Base-by-base conservation (phyloP, 2,329 filamentous ascomycete genomes). In the Cladosporium sp. region DNA sequence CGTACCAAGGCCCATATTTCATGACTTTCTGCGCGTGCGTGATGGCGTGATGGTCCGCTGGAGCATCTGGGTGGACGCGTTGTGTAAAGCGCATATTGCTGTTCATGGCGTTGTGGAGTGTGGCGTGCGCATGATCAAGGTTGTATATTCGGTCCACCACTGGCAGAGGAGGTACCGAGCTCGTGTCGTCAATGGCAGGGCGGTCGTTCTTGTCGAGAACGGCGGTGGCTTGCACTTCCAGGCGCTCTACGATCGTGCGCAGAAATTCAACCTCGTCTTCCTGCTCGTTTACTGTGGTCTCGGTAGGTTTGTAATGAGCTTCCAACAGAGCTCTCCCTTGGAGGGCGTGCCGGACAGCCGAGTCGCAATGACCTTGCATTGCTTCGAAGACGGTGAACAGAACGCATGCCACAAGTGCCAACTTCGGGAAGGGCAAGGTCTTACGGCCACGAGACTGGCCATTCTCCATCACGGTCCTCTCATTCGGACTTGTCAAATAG, bases 311-410 rank as follows among this genome's bases (percentile, higher is more conserved):
- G 33, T 63, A 46, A 3, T 63, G 61, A 8, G 72, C 69, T 62
- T 76, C 71, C 18, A 76, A 65, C 2, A 76, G 66, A 10, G 70
- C 68, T 52, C 71, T 62, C 7, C 74, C 74, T 61, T 76, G 74
- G 3, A 75, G 65, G 4, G 74, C 74, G 52, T 76, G 73, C 29
- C 72, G 72, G n/a, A 76, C 73, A 11, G 74, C 74, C 44, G 72
- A 74, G 63, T 76, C 74, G 65, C 72, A 74, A n/a, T 72, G 70
- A 21, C 74, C 74, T 67, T 76, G 74, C 72, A 76, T 72, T 10
- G 74, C 70, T 65, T 76, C 74, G 57, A 76, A 75, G 64, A 73
- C 75, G 6, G 74, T 76, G 50, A 75, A 76, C 12, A 76, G 69
- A 6, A 75, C 72, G 63, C 74, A 76, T 2, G 74, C 75, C 16